Conservation (phyloP, 305 asterid species). For the Plantago coronopus region DNA sequence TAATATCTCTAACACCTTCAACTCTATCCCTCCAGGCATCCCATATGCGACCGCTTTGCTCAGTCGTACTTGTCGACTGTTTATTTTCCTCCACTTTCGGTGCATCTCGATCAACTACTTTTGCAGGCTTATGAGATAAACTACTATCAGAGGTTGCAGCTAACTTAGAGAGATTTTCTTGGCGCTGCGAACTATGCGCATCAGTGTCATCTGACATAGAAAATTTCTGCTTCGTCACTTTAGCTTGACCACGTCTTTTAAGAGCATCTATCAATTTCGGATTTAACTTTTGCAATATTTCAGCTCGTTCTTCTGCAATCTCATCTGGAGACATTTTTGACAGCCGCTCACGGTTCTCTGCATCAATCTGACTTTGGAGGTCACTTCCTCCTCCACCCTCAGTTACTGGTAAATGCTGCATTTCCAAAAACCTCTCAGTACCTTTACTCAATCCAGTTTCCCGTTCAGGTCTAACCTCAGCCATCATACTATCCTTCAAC, state of each 20-base stretch:
- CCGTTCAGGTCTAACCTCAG: slow-evolving; percentile 20
- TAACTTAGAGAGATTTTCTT: slow-evolving; percentile 22
- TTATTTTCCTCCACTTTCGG: slow-evolving; percentile 27
- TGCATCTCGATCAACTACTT: slow-evolving; percentile 26
- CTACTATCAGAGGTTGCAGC: slow-evolving; percentile 30
- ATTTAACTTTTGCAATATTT: slow-evolving; percentile 62
- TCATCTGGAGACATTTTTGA: slow-evolving; percentile 71
- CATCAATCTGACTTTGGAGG: slow-evolving; percentile 74
- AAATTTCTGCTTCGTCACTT: slow-evolving; percentile 48
- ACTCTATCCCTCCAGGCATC: slow-evolving; percentile 84
- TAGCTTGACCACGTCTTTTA: slow-evolving; percentile 56
- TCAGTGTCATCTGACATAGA: slow-evolving; percentile 34
- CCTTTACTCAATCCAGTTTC: slow-evolving; percentile 25
- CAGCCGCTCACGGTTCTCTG: slow-evolving; percentile 65
- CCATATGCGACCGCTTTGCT: slow-evolving; percentile 51
- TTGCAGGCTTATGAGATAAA: slow-evolving; percentile 28
- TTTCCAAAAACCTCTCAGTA: slow-evolving; percentile 25
- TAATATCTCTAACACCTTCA: slow-evolving; percentile 67
- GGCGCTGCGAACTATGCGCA: slow-evolving; percentile 29
- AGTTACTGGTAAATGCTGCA: slow-evolving; percentile 22
- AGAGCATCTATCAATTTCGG: slow-evolving; percentile 56
- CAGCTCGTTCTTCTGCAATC: slow-evolving; percentile 84
- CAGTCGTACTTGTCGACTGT: slow-evolving; percentile 23
- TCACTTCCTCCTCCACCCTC: slow-evolving; percentile 34
- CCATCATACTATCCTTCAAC: slow-evolving; percentile 19